Percentiles rank a stretch among this genome's conserved stretches.
phyloP scores from a whole-genome alignment of 805 yeast genomes.

The Yueomyces sinensis region DNA sequence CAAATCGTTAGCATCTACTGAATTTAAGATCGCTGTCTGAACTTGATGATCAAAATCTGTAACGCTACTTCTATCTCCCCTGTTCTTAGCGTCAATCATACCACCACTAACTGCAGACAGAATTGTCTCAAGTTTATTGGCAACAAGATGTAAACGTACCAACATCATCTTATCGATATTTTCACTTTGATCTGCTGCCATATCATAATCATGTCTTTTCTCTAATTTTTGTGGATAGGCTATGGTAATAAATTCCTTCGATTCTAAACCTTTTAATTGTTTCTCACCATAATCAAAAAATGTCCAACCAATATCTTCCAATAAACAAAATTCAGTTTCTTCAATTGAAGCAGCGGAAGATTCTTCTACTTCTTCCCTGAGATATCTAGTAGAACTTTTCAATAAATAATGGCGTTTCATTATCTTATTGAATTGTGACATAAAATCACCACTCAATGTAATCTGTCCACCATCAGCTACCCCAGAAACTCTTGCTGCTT shows the following conservation, averaged over 20 bases:
- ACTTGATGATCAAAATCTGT: slow-evolving; percentile 10
- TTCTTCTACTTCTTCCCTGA: slow-evolving; percentile 13
- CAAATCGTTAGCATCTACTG: slow-evolving; percentile 29
- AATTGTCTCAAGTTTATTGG: slow-evolving; percentile 46
- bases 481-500: slow-evolving; percentile 86
- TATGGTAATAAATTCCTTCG: slow-evolving; percentile 75
- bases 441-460: slow-evolving; percentile 70
- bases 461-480: slow-evolving; percentile 98
- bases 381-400: not conserved
- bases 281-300: slow-evolving; percentile 67
- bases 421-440: slow-evolving; percentile 53
- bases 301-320: slow-evolving; percentile 58
- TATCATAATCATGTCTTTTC: slow-evolving; percentile 39
- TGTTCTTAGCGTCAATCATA: slow-evolving; percentile 5
- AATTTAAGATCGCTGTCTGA: slow-evolving; percentile 9
- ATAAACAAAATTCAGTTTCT: slow-evolving; percentile 48
- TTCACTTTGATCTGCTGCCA: slow-evolving; percentile 18
- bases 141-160: slow-evolving; percentile 36
- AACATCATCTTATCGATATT: slow-evolving; percentile 29
- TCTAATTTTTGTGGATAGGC: slow-evolving; percentile 56
- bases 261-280: slow-evolving; percentile 90
- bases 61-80: not conserved
- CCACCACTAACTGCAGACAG: slow-evolving; percentile 39
- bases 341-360: slow-evolving; percentile 23
- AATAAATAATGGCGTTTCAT: slow-evolving; percentile 24